Conservation (phyloP, 129 eudicot genomes). For the Pittosporum tobira region DNA sequence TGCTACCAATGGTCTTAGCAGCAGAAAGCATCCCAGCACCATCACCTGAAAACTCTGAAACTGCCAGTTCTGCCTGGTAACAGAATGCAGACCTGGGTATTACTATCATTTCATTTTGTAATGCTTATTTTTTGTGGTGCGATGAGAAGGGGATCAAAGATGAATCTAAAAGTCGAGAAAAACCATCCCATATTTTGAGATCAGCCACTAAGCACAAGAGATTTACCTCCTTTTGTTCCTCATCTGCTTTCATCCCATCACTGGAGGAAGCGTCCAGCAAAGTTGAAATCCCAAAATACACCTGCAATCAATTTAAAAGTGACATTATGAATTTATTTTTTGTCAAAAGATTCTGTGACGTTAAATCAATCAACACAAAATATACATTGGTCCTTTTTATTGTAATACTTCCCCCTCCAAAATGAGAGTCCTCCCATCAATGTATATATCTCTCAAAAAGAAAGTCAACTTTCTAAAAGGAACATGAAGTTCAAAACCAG, state of each 20-base stretch:
- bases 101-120: neutral
- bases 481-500: too few species aligned
- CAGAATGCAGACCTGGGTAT: slow-evolving; percentile 5
- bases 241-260: slow-evolving; percentile 82
- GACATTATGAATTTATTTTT: neutral
- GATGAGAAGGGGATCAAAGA: too few species aligned
- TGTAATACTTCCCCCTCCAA: too few species aligned
- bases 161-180: too few species aligned
- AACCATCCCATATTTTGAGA: too few species aligned
- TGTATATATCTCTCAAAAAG: too few species aligned
- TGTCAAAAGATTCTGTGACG: neutral
- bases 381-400: neutral
- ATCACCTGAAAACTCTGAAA: slow-evolving; percentile 72
- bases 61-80: slow-evolving; percentile 92
- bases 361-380: neutral
- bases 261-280: slow-evolving; percentile 81
- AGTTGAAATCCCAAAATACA: slow-evolving; percentile 94
- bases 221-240: slow-evolving; percentile 91
- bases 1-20: slow-evolving; percentile 70
- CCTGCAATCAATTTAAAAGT: slow-evolving; percentile 31
- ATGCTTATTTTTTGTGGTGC: too few species aligned
- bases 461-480: too few species aligned
- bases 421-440: too few species aligned
- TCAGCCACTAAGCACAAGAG: neutral
- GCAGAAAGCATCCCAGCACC: slow-evolving; percentile 83